Evolutionary conservation across 768 basidiomycete species (phyloP), one percentile per base, ranked within the genome.

Genomic region (Clitopilus hobsonii): DNA sequence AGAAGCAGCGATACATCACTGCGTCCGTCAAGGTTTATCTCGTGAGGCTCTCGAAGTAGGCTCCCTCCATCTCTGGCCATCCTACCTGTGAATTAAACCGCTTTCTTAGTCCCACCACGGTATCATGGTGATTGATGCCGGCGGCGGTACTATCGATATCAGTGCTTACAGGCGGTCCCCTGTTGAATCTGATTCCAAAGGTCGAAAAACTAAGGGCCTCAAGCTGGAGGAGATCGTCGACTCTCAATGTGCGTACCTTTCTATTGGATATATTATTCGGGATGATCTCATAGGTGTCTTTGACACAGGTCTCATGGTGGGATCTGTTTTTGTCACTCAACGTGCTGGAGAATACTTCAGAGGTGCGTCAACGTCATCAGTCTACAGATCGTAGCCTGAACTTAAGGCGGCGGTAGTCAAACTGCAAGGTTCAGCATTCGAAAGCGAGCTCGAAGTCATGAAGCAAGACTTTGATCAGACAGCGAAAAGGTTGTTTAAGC

Each of bases 71-170:
- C 14, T 14, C 59, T 49, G 18, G 13, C 16, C 13, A 16, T 27
- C 26, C 5, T 16, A 27, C 7, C 11, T 49, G 22, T 16, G 8
- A 32, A 38, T 38, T 38, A 38, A 14, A 38, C n/a, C n/a, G n/a
- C n/a, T n/a, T n/a, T 3, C 49, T 18, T 53, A 81, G 78, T 65
- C 64, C 13, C 74, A 74, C 5, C 62, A 79, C 45, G 77, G 76
- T 1, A 65, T 82, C 3, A 69, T 84, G 50, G 67, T 85, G 27
- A 74, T 84, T 6, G 82, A 85, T 60, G 81, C 82, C 3, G 83
- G 84, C 8, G 81, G 80, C 36, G 83, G 81, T n/a, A 85, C 82
- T 0, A 69, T 85, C 25, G 83, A 85, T 57, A 68, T 85, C 27
- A 83, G 79, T 78, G 1, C 85, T 84, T 56, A 69, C 69, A n/a